Base-by-base conservation (phyloP, 495 filamentous ascomycete genomes). In the Xylaria sp. region DNA sequence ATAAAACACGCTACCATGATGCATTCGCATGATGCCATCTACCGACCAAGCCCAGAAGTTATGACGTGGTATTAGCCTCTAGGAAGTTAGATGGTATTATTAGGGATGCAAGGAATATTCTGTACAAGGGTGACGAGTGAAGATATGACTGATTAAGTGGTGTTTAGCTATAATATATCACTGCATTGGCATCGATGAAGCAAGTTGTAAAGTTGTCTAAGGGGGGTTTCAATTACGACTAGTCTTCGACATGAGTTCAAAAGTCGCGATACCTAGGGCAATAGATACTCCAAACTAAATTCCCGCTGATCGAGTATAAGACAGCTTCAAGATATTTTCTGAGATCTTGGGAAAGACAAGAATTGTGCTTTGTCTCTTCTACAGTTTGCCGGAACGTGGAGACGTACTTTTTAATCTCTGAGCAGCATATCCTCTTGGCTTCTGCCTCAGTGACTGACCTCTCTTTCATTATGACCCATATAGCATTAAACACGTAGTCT, bases 391-490 rank as follows among this genome's bases (percentile, higher is more conserved):
- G 43, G 44, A 65, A 65, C n/a, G 26, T 37, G 1, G 44, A 48
- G 44, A 65, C 31, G 1, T 65, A 44, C 29, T 65, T 65, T 29
- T 50, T 37, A 9, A 73, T 73, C 44, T 70, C 55, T 3, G 62
- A 17, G 46, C 44, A 33, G 59, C 74, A 79, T 21, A 77, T 74
- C 17, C 24, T 33, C 62, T 74, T 77, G 24, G 77, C 76, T 35
- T 73, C 74, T 19, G 75, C 74, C 55, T 79, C 75, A 0, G 26
- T 66, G 7, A 80, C 65, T 3, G 67, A 67, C 6, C 71, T 67
- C 66, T 80, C 76, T 29, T 61, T 59, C 81, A 82, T 80, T 24
- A 80, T 70, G 41, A 83, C 80, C 75, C 73, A 82, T 33, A 83
- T 74, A 17, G 80, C 81, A 68, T 83, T 82, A 44, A 76, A 68